Conservation (phyloP, 805 yeast genomes). For the Nakazawaea wyomingensis region DNA sequence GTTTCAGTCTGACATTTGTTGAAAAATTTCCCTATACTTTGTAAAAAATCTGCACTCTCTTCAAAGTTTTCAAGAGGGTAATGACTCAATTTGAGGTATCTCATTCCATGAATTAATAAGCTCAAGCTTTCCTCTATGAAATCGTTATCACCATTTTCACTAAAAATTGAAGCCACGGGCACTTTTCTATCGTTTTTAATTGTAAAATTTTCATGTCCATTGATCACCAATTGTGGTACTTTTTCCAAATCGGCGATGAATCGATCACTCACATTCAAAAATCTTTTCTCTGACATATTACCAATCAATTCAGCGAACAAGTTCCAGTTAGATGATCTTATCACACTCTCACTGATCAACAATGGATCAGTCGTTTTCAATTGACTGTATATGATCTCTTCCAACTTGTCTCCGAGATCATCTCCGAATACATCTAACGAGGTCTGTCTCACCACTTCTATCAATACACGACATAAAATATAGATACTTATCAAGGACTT, state of each 20-base stretch:
- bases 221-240: constrained; percentile 49
- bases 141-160: constrained; percentile 22
- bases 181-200: background rate
- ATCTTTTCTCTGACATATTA: constrained; percentile 80
- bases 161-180: constrained; percentile 16
- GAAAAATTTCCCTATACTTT: constrained; percentile 82
- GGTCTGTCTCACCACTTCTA: constrained; percentile 87
- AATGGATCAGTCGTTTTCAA: constrained; percentile 81
- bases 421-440: constrained; percentile 69
- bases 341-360: constrained; percentile 57
- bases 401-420: constrained; percentile 76
- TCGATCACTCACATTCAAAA: constrained; percentile 84
- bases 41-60: constrained; percentile 87
- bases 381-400: constrained; percentile 91
- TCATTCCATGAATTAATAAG: constrained; percentile 85
- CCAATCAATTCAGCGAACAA: constrained; percentile 86
- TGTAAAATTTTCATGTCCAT: constrained; percentile 12
- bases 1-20: constrained; percentile 57
- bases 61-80: constrained; percentile 89
- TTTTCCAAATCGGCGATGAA: constrained; percentile 91
- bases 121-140: constrained; percentile 54
- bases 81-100: constrained; percentile 69
- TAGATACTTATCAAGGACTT: constrained; percentile 83
- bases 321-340: constrained; percentile 91
- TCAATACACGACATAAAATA: constrained; percentile 83